phyloP scores from a whole-genome alignment of 1,284 basidiomycete species.

The Trametes polyzona region DNA sequence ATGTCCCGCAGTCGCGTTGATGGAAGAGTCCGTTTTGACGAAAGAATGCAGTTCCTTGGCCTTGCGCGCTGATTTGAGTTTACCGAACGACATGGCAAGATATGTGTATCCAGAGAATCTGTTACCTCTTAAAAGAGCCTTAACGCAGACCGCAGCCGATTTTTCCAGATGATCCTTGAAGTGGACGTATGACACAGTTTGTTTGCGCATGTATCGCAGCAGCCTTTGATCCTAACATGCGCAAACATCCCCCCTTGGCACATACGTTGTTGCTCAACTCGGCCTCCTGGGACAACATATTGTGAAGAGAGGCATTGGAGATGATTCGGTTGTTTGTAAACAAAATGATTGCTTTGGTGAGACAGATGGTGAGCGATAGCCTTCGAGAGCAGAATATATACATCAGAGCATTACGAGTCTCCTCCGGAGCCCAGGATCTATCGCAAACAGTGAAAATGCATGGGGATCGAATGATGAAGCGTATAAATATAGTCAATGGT shows the following conservation, averaged over 20 bases:
- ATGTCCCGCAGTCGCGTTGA: too few relatives aligned
- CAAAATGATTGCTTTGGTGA: neutral
- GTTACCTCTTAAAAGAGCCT: too few relatives aligned
- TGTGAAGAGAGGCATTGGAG: too few relatives aligned
- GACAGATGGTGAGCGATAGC: constrained; percentile 16
- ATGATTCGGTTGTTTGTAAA: too few relatives aligned
- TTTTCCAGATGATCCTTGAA: too few relatives aligned
- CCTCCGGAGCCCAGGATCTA: constrained; percentile 13
- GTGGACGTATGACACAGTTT: constrained; percentile 19
- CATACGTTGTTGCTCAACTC: neutral
- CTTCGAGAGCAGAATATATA: constrained; percentile 22
- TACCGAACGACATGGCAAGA: constrained; percentile 39
- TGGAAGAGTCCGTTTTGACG: constrained; percentile 24
- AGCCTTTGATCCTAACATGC: constrained; percentile 21
- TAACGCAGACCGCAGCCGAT: too few relatives aligned
- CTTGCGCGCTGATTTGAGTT: constrained; percentile 31
- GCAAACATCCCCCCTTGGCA: constrained; percentile 13
- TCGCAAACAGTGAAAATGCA: constrained; percentile 2
- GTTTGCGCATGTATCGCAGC: constrained; percentile 21
- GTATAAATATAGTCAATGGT: constrained; percentile 24
- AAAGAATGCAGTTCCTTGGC: constrained; percentile 34
- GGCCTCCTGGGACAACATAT: too few relatives aligned
- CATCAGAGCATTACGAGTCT: constrained; percentile 24
- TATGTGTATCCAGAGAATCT: neutral
- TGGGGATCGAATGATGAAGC: constrained; percentile 19